Base-by-base conservation (phyloP, 176 grass and related monocot species). In the Eleusine coracana region DNA sequence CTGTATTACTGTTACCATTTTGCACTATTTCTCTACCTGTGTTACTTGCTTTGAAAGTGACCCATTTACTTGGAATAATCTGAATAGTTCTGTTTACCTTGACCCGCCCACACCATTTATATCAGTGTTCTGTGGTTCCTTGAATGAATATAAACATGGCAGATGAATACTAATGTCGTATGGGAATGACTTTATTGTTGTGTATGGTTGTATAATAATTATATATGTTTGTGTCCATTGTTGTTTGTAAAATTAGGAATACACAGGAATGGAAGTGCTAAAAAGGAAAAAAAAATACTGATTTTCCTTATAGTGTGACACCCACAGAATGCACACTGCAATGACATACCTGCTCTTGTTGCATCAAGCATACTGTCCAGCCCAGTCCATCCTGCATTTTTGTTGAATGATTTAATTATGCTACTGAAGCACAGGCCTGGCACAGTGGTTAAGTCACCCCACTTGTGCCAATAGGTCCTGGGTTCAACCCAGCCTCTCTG, bases 1-100 rank as follows among this genome's bases (percentile, higher is more conserved):
- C 51, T 21, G 95, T 98, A 93, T 69, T 49, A 25, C 51, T 21
- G 5, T 81, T 68, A 55, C 64, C 40, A 49, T 81, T 41, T 66
- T 77, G 46, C 51, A 77, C 20, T 65, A 77, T 69, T 59, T 80
- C 74, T 68, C 25, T 78, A 49, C 52, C 18, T 29, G 28, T 44
- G 12, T 38, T 10, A 52, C 48, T 36, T 70, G 20, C 67, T 73
- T 63, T 79, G 17, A 68, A 29, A 84, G 39, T 67, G 10, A 60
- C 37, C 65, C 31, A 59, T 81, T 81, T 78, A 51, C 11, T 73
- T 77, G 73, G 66, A 73, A 10, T 63, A 86, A 82, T 78, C 58
- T 77, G 48, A 46, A 14, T 86, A 66, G 12, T 18, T 12, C 5
- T 36, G 49, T 45, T 29, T 29, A 60, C 59, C 49, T 31, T 46